phyloP scores from a whole-genome alignment of 2,329 filamentous ascomycete genomes.

The Pyrenochaeta sp. region DNA sequence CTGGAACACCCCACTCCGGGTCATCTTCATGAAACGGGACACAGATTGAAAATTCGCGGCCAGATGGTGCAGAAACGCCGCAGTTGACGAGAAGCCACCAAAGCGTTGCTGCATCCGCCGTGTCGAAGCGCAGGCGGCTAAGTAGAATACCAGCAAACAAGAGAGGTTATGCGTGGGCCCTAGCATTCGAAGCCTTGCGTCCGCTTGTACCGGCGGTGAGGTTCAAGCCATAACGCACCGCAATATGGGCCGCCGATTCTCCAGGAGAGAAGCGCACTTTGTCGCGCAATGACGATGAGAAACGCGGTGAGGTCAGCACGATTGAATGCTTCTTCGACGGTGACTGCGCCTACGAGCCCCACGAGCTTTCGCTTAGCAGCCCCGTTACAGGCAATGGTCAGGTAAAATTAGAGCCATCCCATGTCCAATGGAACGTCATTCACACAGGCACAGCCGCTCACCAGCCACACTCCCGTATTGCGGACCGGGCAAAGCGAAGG shows the following conservation, averaged over 20 bases:
- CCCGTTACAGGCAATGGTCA: conserved; percentile 33
- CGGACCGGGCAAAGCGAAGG: conserved; percentile 34
- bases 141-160: not conserved
- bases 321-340: conserved; percentile 19
- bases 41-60: conserved; percentile 10
- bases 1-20: conserved; percentile 11
- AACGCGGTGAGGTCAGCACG: conserved; percentile 42
- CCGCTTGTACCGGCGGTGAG: conserved; percentile 28
- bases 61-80: conserved; percentile 4
- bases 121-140: conserved; percentile 13
- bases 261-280: conserved; percentile 8
- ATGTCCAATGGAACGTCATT: conserved; percentile 25
- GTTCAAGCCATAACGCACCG: conserved; percentile 22
- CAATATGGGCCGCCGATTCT: conserved; percentile 5
- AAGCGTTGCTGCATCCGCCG: conserved; percentile 8
- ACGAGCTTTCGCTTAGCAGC: conserved; percentile 24
- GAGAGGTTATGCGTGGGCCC: not conserved
- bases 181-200: conserved; percentile 6
- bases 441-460: conserved; percentile 31
- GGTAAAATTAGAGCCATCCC: conserved; percentile 24
- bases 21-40: conserved; percentile 10
- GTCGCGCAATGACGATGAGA: conserved; percentile 19
- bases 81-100: conserved; percentile 2
- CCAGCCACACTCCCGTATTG: conserved; percentile 31
- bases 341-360: conserved; percentile 29